phyloP scores from a whole-genome alignment of 331 rosid species.

The Erythrophleum ivorense region DNA sequence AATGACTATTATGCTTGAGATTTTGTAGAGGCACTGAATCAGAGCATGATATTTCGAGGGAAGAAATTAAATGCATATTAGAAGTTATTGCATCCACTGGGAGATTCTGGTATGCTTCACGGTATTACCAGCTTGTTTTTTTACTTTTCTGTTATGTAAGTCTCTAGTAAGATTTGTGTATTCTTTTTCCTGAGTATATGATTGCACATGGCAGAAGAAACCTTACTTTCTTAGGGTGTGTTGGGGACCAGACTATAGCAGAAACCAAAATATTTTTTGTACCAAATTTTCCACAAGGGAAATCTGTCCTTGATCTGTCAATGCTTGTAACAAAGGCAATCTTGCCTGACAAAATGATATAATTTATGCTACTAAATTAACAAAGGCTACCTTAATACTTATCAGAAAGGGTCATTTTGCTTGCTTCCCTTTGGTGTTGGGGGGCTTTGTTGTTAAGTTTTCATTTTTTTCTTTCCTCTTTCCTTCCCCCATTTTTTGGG shows the following conservation, averaged over 20 bases:
- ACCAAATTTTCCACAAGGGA: neutral
- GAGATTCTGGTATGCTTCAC: slow-evolving; percentile 63
- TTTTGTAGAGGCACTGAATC: slow-evolving; percentile 50
- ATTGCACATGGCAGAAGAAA: slow-evolving; percentile 3
- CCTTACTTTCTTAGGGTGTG: neutral
- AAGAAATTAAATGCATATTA: slow-evolving; percentile 55
- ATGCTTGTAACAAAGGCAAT: neutral
- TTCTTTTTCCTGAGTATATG: slow-evolving; percentile 3
- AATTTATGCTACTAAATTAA: neutral
- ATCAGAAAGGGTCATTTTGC: neutral
- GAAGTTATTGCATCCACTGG: slow-evolving; percentile 85
- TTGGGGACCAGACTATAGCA: slow-evolving; percentile 4
- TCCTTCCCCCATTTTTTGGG: neutral
- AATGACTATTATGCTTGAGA: slow-evolving; percentile 24
- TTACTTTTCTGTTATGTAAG: neutral
- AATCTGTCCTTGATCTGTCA: neutral
- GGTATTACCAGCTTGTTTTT: slow-evolving; percentile 19
- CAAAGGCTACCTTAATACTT: neutral
- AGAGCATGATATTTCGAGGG: slow-evolving; percentile 49
- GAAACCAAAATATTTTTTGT: neutral
- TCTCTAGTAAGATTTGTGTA: neutral
- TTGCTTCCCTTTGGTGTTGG: neutral
- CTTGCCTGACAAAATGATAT: neutral
- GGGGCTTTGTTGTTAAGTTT: neutral
- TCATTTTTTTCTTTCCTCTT: neutral